A percentile compares a stretch with the other conserved stretches of the same genome.
Conservation (phyloP, 1,284 basidiomycete species). For the Anthracocystis setariae region DNA sequence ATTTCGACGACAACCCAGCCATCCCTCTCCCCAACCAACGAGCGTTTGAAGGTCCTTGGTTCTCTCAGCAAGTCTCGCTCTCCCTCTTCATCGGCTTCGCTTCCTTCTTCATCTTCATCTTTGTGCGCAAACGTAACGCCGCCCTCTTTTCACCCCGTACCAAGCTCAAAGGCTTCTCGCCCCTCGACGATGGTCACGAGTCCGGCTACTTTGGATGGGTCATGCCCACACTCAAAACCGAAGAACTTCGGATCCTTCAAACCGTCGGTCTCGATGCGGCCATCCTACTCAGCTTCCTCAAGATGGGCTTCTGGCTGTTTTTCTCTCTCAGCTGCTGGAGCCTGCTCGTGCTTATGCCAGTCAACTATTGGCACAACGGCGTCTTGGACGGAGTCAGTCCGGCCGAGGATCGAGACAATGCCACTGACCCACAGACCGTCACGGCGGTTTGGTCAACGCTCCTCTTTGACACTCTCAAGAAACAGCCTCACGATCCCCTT, state of each 20-base stretch:
- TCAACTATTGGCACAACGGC: conserved; percentile 65
- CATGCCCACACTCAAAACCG: conserved; percentile 85
- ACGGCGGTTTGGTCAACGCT: conserved; percentile 32
- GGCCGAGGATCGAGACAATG: conserved; percentile 48
- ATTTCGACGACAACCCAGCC: conserved; percentile 25
- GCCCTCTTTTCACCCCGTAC: conserved; percentile 90
- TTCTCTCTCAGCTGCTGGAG: conserved; percentile 77
- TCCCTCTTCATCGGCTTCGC: conserved; percentile 80
- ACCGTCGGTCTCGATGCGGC: conserved; percentile 96
- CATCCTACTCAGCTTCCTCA: conserved; percentile 92
- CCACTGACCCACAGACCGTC: conserved; percentile 26
- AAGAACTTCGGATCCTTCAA: conserved; percentile 92
- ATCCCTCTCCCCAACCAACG: conserved; percentile 45
- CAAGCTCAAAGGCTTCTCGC: conserved; percentile 92
- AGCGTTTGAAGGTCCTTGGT: conserved; percentile 78
- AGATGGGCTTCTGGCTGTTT: conserved; percentile 92
- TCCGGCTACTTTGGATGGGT: conserved; percentile 94
- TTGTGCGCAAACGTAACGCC: conserved; percentile 85
- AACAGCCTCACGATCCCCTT: conserved; percentile 34
- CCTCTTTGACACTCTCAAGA: conserved; percentile 21
- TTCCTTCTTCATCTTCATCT: conserved; percentile 87
- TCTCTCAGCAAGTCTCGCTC: conserved; percentile 86
- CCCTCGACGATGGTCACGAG: conserved; percentile 79
- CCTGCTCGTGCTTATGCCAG: conserved; percentile 64
- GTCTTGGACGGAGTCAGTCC: conserved; percentile 66